phyloP scores from a whole-genome alignment of 2,329 filamentous ascomycete genomes.

The Talaromyces sp. region DNA sequence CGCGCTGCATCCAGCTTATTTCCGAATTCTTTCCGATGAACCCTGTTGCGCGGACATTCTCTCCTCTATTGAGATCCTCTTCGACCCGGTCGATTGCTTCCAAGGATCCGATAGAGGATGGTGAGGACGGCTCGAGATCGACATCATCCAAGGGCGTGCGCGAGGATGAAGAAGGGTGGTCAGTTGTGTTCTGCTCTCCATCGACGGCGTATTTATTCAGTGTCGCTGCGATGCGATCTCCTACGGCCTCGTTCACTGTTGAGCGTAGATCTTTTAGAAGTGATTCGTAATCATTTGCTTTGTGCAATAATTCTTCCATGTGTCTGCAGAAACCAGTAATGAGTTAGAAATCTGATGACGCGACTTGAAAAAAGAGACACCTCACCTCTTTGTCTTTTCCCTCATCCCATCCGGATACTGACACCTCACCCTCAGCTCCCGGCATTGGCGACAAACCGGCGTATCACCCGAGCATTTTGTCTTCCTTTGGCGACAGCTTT shows the following conservation, averaged over 20 bases:
- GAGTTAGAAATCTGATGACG: neutral
- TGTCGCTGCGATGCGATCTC: constrained; percentile 34
- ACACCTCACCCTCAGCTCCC: constrained; percentile 36
- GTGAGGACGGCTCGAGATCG: constrained; percentile 26
- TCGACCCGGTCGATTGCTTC: constrained; percentile 46
- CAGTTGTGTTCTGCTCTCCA: constrained; percentile 23
- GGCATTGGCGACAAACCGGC: constrained; percentile 41
- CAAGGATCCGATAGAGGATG: constrained; percentile 41
- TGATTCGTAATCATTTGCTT: constrained; percentile 38
- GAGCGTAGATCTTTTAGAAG: constrained; percentile 36
- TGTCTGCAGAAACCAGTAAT: constrained; percentile 24
- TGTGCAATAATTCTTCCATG: constrained; percentile 33
- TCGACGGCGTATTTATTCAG: constrained; percentile 36
- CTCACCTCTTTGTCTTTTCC: constrained; percentile 38
- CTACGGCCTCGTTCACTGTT: constrained; percentile 31
- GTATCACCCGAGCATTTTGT: constrained; percentile 45
- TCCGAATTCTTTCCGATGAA: constrained; percentile 49
- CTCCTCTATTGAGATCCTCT: constrained; percentile 42
- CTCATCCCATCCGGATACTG: constrained; percentile 41
- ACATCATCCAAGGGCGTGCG: constrained; percentile 29
- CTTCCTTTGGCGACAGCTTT: constrained; percentile 42
- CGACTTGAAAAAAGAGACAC: neutral
- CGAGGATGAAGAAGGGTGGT: constrained; percentile 28
- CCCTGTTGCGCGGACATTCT: constrained; percentile 37
- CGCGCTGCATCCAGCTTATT: constrained; percentile 45